Percentiles rank a stretch among this genome's conserved stretches.
These are phyloP conservation scores for Saxophila tyrrhenica DNA, from an alignment of 495 filamentous ascomycete species.

Conservation along the genomic window DNA sequence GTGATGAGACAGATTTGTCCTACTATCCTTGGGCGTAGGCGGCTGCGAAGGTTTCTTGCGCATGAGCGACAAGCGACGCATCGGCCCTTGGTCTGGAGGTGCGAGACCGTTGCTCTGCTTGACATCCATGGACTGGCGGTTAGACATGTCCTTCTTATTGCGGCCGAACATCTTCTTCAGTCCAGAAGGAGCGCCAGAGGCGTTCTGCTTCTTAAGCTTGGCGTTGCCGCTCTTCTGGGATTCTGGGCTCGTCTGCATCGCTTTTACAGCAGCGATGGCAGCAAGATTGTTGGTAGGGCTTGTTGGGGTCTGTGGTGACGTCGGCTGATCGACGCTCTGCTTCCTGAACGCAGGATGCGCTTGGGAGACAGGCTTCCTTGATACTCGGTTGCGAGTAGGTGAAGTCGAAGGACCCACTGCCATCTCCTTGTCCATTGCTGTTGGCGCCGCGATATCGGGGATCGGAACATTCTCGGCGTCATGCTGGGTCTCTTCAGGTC, in stretches of 20 bases:
- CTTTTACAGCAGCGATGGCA: constrained; percentile 24
- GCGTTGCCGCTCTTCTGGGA: constrained; percentile 35
- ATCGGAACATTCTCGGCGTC: constrained; percentile 4
- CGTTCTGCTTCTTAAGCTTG: constrained; percentile 45
- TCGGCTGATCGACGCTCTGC: constrained; percentile 2
- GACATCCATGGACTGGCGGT: constrained; percentile 13
- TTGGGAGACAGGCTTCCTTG: constrained; percentile 21
- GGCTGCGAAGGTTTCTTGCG: constrained; percentile 19
- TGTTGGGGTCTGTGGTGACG: constrained; percentile 4
- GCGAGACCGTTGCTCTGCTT: constrained; percentile 6
- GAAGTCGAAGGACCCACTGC: background rate
- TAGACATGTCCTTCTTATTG: constrained; percentile 33
- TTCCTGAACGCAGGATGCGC: constrained; percentile 29
- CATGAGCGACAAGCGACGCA: constrained; percentile 19
- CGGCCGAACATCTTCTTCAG: constrained; percentile 55
- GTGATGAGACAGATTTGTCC: constrained; percentile 8
- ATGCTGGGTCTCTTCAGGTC: background rate
- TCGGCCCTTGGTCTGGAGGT: constrained; percentile 13
- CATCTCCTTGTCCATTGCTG: constrained; percentile 11
- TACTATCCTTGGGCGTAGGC: background rate
- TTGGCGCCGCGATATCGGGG: constrained; percentile 1
- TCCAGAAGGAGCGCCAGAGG: constrained; percentile 23
- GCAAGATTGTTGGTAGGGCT: constrained; percentile 7
- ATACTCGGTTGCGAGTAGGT: constrained; percentile 1
- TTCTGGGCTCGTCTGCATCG: constrained; percentile 34